phyloP scores from a whole-genome alignment of 495 filamentous ascomycete species.

The Xylaria acuta region DNA sequence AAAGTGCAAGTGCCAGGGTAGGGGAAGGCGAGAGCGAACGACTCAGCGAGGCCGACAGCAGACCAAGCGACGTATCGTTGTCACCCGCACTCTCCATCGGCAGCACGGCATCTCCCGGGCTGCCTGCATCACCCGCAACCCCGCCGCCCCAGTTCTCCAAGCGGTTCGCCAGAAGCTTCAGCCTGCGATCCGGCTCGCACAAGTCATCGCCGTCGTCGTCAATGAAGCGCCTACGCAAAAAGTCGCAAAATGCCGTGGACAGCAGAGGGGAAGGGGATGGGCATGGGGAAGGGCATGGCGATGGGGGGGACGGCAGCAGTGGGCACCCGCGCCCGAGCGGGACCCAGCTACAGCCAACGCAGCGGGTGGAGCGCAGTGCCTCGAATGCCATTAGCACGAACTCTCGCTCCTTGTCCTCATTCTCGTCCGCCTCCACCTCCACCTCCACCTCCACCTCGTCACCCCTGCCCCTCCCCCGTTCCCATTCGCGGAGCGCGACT shows the following conservation, averaged over 20 bases:
- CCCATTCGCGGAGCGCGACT: conserved; percentile 10
- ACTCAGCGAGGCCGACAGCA: conserved; percentile 43
- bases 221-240: conserved; percentile 46
- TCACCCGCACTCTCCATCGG: conserved; percentile 18
- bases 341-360: neutral
- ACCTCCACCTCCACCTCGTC: conserved; percentile 3
- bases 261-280: conserved; percentile 6
- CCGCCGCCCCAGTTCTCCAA: conserved; percentile 43
- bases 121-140: conserved; percentile 42
- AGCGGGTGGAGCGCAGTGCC: neutral
- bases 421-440: conserved; percentile 6
- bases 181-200: conserved; percentile 41
- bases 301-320: conserved; percentile 1
- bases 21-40: conserved; percentile 5
- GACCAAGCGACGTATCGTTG: conserved; percentile 29
- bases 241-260: conserved; percentile 21
- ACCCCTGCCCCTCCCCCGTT: conserved; percentile 22
- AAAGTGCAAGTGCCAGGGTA: neutral
- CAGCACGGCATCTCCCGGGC: conserved; percentile 27
- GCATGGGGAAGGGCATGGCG: neutral
- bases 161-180: conserved; percentile 47
- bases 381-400: neutral
- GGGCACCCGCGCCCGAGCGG: neutral
- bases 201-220: conserved; percentile 31
- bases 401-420: conserved; percentile 9